Percentiles rank a stretch among this genome's conserved stretches.
Conservation (phyloP, 139 green algal genomes). For the Dunaliella sp. region DNA sequence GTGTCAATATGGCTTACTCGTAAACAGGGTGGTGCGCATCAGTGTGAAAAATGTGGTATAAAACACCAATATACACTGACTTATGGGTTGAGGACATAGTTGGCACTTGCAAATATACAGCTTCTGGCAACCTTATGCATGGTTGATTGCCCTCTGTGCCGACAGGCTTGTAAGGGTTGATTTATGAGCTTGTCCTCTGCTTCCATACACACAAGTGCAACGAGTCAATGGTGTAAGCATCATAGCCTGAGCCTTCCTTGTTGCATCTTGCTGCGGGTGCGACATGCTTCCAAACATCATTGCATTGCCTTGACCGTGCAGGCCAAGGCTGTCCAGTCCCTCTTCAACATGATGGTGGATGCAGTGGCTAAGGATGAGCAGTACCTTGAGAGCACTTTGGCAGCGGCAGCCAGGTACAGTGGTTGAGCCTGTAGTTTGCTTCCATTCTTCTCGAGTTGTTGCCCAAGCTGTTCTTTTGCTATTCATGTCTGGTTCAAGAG, state of each 20-base stretch:
- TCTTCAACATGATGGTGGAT: slow-evolving; percentile 87
- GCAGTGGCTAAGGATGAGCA: slow-evolving; percentile 66
- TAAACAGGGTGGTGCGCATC: too few species aligned
- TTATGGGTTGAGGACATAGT: too few species aligned
- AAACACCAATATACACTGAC: too few species aligned
- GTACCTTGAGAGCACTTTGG: slow-evolving; percentile 75
- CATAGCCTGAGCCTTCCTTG: slow-evolving; percentile 74
- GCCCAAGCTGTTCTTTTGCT: too few species aligned
- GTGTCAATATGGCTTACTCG: too few species aligned
- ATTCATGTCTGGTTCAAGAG: too few species aligned
- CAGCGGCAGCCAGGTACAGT: slow-evolving; percentile 19
- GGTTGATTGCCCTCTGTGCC: background rate
- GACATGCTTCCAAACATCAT: background rate
- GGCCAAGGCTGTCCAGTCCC: slow-evolving; percentile 59
- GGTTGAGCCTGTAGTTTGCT: too few species aligned
- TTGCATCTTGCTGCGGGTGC: slow-evolving; percentile 43
- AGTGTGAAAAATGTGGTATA: too few species aligned
- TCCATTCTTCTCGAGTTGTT: too few species aligned
- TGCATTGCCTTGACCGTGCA: slow-evolving; percentile 15
- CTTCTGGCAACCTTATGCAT: too few species aligned
- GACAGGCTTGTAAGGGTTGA: background rate
- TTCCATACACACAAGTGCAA: background rate
- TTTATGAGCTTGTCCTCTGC: background rate
- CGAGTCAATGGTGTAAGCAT: slow-evolving; percentile 19
- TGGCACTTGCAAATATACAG: too few species aligned